Base-by-base conservation (phyloP, 2,329 filamentous ascomycete genomes). In the Stemphylium lycopersici region DNA sequence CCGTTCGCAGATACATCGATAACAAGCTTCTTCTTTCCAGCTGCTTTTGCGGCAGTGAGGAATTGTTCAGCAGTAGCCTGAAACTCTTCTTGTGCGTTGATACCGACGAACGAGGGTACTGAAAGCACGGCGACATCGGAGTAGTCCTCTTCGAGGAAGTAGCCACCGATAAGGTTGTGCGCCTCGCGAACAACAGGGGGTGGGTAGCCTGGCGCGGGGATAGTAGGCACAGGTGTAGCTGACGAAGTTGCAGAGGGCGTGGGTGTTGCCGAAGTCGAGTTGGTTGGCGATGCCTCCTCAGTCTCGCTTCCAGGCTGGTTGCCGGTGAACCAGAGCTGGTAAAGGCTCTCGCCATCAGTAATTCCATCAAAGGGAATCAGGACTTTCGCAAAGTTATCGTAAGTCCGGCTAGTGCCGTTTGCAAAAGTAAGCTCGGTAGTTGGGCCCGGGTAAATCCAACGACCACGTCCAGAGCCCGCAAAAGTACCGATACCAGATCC, bases 1-100 rank as follows among this genome's bases (percentile, higher is more conserved):
- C 80, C 81, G 60, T 88, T 88, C 41, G 78, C 79, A 3, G 79
- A 80, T 5, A 87, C 71, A 59, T 87, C 85, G 26, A 88, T 75
- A 10, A 88, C 80, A 0, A 88, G 79, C 68, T 84, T 85, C 40
- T 79, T 85, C 73, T 85, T 87, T 52, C 81, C 81, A 1, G 77
- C 78, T 8, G 77, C 75, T 51, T 78, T 77, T 32, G 78, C 78
- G 12, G 71, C 69, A 8, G 75, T 67, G 40, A 81, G 73, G 58
- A 80, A 76, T 13, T 75, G 69, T 7, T 69, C 71, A 43, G 75
- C 76, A 20, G 77, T 71, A n/a, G 70, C 59, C 46, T 80, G 78
- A 60, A 80, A 80, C 2, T 64, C 58, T 29, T 73, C 66, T 11
- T 73, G 71, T n/a, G 42, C 54, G 18, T 55, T 51, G 13, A 61